Conservation (phyloP, 225 moss, liverwort and hornwort genomes). For the Neckera pumila region DNA sequence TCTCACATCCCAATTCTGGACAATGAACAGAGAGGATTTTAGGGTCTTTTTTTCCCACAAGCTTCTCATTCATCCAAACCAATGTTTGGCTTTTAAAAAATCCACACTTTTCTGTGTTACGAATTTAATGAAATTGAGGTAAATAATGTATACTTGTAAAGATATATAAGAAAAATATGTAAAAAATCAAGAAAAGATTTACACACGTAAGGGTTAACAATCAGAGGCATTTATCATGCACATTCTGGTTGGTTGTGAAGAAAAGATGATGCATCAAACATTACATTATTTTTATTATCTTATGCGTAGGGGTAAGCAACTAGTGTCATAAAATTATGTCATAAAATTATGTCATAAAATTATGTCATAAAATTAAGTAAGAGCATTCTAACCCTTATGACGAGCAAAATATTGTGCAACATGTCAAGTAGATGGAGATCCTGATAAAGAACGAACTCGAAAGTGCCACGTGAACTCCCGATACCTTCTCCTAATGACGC, state of each 20-base stretch:
- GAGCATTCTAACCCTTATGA: background rate
- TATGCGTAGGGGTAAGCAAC: rapidly evolving
- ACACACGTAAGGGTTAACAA: rapidly evolving
- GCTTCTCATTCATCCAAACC: background rate
- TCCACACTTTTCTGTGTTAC: rapidly evolving
- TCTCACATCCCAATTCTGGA: rapidly evolving
- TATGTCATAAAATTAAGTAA: background rate
- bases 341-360: no score
- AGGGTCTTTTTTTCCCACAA: background rate
- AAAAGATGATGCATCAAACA: background rate
- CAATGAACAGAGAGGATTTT: background rate
- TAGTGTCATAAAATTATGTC: background rate
- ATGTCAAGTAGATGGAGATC: background rate
- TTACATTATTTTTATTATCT: background rate
- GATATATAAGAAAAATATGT: background rate
- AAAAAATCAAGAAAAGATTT: background rate
- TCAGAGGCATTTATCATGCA: background rate
- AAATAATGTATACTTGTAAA: background rate
- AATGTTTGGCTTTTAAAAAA: background rate
- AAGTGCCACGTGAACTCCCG: background rate
- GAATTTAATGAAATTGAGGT: background rate
- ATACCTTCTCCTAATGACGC: background rate
- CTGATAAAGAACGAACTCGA: background rate
- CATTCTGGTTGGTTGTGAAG: background rate
- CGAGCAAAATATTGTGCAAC: background rate